Conservation (phyloP, 345 rosid species). For the Psidium friedrichsthalianum region DNA sequence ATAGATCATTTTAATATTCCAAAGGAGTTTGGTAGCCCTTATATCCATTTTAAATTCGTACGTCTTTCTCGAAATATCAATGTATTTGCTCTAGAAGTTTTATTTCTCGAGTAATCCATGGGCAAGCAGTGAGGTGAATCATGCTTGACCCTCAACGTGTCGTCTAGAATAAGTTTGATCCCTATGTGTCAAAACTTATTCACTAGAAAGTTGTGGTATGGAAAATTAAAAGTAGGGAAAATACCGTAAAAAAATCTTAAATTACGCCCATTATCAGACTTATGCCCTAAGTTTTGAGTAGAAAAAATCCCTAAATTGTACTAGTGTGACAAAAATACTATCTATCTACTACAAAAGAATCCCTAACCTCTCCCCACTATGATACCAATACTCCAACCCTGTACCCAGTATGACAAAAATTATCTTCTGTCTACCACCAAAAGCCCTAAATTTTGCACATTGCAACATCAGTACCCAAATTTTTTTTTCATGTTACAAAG, state of each 20-base stretch:
- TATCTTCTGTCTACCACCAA: not conserved
- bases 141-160: not conserved
- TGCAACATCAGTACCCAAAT: not conserved
- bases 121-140: not conserved
- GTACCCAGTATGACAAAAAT: not conserved
- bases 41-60: no score
- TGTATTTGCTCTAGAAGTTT: no score
- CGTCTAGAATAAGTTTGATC: not conserved
- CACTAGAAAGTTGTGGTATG: not conserved
- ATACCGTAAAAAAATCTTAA: not conserved
- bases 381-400: not conserved
- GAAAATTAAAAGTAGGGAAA: not conserved
- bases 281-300: not conserved
- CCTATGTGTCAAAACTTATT: not conserved
- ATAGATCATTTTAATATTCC: no score
- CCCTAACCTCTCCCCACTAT: accelerated
- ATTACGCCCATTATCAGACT: not conserved
- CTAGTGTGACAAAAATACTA: not conserved
- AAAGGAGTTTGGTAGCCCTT: no score
- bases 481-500: not conserved
- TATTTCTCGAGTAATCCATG: not conserved
- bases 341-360: not conserved
- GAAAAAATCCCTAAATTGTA: not conserved
- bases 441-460: not conserved
- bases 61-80: no score